phyloP scores from a whole-genome alignment of 352 stramenopile genomes.

The Globisporangium nunn region DNA sequence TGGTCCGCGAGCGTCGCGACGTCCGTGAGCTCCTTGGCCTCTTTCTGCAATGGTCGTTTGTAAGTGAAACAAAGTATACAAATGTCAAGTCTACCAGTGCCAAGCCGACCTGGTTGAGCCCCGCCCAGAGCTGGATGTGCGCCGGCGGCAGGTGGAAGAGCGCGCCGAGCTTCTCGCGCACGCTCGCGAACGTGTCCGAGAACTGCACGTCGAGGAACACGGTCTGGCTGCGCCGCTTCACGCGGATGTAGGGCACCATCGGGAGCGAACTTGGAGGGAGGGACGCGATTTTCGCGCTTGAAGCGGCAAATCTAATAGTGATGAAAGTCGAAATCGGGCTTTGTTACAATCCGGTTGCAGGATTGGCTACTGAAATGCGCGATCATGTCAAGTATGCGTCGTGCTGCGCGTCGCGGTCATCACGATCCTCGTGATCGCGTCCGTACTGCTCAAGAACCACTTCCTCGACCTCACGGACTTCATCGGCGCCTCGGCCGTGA shows the following conservation, averaged over 20 bases:
- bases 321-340: no score
- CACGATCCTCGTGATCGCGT: slow-evolving; percentile 22
- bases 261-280: not conserved
- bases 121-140: slow-evolving; percentile 68
- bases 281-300: not conserved
- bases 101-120: slow-evolving; percentile 43
- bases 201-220: slow-evolving; percentile 84
- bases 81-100: not conserved
- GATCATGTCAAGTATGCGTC: slow-evolving; percentile 22
- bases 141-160: slow-evolving; percentile 53
- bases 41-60: slow-evolving; percentile 24
- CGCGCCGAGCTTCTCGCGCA: slow-evolving; percentile 75
- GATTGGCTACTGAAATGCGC: not conserved
- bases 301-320: not conserved
- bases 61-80: not conserved
- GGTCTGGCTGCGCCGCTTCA: slow-evolving; percentile 85
- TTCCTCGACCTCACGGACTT: slow-evolving; percentile 40
- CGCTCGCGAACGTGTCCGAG: slow-evolving; percentile 66
- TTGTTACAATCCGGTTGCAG: no score
- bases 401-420: slow-evolving; percentile 30
- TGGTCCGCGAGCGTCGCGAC: slow-evolving; percentile 75
- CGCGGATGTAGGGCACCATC: slow-evolving; percentile 75
- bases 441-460: slow-evolving; percentile 35
- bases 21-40: slow-evolving; percentile 72
- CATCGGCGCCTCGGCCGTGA: slow-evolving; percentile 32